These are phyloP conservation scores for Ascochyta viciae-villosae DNA, from an alignment of 2,329 filamentous ascomycete species.

Conservation along the genomic window DNA sequence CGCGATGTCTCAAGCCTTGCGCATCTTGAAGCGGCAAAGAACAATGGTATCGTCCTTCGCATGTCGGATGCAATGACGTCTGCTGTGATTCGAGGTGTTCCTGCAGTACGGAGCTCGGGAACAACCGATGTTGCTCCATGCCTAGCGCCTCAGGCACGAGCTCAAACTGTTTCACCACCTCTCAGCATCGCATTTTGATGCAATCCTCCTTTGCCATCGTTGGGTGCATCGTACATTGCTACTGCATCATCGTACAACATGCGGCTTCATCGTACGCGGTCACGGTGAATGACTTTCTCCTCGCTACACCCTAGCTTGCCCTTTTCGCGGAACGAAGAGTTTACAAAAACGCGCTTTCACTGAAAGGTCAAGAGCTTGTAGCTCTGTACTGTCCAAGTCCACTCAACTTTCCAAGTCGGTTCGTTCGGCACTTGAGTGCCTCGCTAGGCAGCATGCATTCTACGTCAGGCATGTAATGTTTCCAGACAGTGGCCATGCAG, in stretches of 20 bases:
- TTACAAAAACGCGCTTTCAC: not conserved
- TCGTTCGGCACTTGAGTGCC: slow-evolving; percentile 6
- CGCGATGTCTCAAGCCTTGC: slow-evolving; percentile 24
- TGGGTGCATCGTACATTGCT: not conserved
- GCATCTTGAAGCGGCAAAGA: slow-evolving; percentile 39
- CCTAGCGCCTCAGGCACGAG: slow-evolving; percentile 11
- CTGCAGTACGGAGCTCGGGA: slow-evolving; percentile 1
- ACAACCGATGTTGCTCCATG: slow-evolving; percentile 7
- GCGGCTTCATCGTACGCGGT: not conserved
- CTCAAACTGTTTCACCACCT: slow-evolving; percentile 14
- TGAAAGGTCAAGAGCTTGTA: not conserved
- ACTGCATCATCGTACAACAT: not conserved
- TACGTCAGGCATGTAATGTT: slow-evolving; percentile 33
- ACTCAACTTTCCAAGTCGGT: slow-evolving; percentile 3
- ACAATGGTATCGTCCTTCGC: slow-evolving; percentile 39
- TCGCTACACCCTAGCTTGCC: not conserved
- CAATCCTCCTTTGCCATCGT: slow-evolving; percentile 6
- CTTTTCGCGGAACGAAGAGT: not conserved
- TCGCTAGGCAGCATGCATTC: slow-evolving; percentile 12
- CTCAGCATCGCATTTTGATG: slow-evolving; percentile 4
- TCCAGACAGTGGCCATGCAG: slow-evolving; percentile 35
- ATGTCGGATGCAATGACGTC: slow-evolving; percentile 33
- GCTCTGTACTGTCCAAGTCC: not conserved
- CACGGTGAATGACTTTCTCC: not conserved
- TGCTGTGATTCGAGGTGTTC: slow-evolving; percentile 6